Evolutionary conservation across 305 asterid species (phyloP), one percentile per base, ranked within the genome.

Genomic region (Fraxinus dipetala): DNA sequence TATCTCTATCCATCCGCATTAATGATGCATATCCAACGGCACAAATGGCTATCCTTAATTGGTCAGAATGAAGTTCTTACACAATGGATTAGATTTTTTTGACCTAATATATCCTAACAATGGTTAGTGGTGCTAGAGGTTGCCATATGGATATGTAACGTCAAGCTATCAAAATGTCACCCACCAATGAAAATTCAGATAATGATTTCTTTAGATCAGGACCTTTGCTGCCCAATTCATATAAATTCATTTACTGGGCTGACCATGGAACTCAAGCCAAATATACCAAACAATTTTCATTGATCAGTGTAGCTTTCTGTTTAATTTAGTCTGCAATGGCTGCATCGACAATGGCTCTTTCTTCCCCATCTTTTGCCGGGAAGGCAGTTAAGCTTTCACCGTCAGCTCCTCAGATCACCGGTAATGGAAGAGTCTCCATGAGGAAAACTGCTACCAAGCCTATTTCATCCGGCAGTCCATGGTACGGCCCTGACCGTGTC

Each of bases 351-450:
- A 78, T 78, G 81, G 32, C 81, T 65, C 81, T 78, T 78, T 31
- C 34, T 31, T 32, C 81, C 36, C 81, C 81, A 35, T 63, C 81
- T 35, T 78, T 78, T 10, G 81, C 75, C 9, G 76, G 81, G 22
- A 30, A 78, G 81, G 81, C 75, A 10, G 32, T 67, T 14, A 78
- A 38, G 38, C 81, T 36, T 54, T 35, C 30, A 7, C 30, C 69
- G 30, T 59, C 69, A 0, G 69, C 63, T 20, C 35, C 81, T 0
- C 61, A 65, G 36, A 45, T 78, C 65, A 78, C 75, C n/a, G 40
- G 76, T 2, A 78, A 36, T 22, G 76, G 81, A 61, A 78, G 81
- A 78, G 22, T 78, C 76, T 78, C 81, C 8, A 78, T 78, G 81
- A 78, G 81, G 76, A 67, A 76, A 32, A 75, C 67, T 22, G 65